Conservation (phyloP, 305 asterid genomes). For the Petunia hybrid region DNA sequence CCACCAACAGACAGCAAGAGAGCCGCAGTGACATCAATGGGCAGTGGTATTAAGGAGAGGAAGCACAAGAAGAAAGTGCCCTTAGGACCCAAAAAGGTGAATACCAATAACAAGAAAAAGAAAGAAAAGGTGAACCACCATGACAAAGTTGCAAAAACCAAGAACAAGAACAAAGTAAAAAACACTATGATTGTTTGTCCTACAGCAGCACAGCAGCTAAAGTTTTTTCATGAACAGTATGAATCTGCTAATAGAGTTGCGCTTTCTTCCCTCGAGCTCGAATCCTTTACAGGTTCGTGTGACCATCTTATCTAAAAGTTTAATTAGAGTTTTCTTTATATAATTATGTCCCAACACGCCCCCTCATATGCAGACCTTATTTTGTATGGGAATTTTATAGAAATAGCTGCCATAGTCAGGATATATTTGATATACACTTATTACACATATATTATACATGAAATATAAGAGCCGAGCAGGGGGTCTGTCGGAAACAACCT, state of each 20-base stretch:
- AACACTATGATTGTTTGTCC: slow-evolving; percentile 46
- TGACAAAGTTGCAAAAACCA: not conserved
- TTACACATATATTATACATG: not conserved
- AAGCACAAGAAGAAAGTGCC: slow-evolving; percentile 5
- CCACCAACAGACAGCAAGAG: not conserved
- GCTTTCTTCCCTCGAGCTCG: slow-evolving; percentile 83
- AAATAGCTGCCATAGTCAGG: not conserved
- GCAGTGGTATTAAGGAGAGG: slow-evolving; percentile 32
- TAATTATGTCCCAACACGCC: too few species aligned
- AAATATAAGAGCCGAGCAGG: not conserved
- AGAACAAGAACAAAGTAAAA: not conserved
- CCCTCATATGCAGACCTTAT: too few species aligned
- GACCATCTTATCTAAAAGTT: too few species aligned
- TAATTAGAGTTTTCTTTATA: too few species aligned
- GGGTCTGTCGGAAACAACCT: not conserved
- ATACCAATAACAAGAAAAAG: slow-evolving; percentile 2
- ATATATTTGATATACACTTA: not conserved
- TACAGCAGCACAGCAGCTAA: slow-evolving; percentile 68
- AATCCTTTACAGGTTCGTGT: slow-evolving; percentile 66
- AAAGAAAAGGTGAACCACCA: slow-evolving; percentile 26
- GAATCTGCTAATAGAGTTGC: slow-evolving; percentile 63
- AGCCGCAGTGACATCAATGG: slow-evolving; percentile 33
- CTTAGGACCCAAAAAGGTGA: slow-evolving; percentile 36
- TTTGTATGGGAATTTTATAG: too few species aligned
- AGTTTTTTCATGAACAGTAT: slow-evolving; percentile 66